Evolutionary conservation across 371 early-diverging fungal species (phyloP).

Genomic region (Lichtheimia hyalospora): DNA sequence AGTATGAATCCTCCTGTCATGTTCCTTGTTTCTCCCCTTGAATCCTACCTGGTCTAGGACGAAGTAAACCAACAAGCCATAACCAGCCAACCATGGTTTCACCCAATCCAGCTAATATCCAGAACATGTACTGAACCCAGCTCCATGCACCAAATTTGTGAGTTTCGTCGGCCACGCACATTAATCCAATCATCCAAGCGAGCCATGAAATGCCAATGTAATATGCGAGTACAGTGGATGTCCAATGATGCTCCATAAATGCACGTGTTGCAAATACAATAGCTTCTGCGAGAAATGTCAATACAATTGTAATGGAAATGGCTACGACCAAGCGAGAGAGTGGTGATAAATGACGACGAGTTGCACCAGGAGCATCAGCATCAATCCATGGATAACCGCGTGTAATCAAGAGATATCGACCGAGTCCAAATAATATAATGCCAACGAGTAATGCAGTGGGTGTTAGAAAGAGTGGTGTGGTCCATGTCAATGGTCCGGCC

Average conservation of each 20-base stretch:
- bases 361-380: background rate
- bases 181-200: slow-evolving; percentile 36
- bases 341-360: slow-evolving; percentile 20
- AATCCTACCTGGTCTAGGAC: slow-evolving; percentile 33
- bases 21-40: no score
- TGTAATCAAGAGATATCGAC: slow-evolving; percentile 25
- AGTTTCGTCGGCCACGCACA: slow-evolving; percentile 30
- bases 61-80: slow-evolving; percentile 33
- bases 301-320: slow-evolving; percentile 17
- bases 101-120: slow-evolving; percentile 26
- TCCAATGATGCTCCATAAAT: slow-evolving; percentile 25
- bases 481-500: slow-evolving; percentile 24
- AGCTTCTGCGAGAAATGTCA: slow-evolving; percentile 33
- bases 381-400: slow-evolving; percentile 11
- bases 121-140: slow-evolving; percentile 49
- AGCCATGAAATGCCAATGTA: slow-evolving; percentile 36
- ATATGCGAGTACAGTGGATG: slow-evolving; percentile 31
- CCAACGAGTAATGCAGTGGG: slow-evolving; percentile 27
- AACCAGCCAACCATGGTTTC: slow-evolving; percentile 42
- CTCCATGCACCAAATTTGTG: slow-evolving; percentile 40
- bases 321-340: slow-evolving; percentile 29
- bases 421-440: slow-evolving; percentile 24
- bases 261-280: slow-evolving; percentile 28
- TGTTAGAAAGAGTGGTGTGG: slow-evolving; percentile 25
- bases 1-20: no score